A percentile compares a stretch with the other conserved stretches of the same genome.
These are phyloP conservation scores for Desmodesmus armatus DNA, from an alignment of 139 green algal genomes.

Conservation along the genomic window DNA sequence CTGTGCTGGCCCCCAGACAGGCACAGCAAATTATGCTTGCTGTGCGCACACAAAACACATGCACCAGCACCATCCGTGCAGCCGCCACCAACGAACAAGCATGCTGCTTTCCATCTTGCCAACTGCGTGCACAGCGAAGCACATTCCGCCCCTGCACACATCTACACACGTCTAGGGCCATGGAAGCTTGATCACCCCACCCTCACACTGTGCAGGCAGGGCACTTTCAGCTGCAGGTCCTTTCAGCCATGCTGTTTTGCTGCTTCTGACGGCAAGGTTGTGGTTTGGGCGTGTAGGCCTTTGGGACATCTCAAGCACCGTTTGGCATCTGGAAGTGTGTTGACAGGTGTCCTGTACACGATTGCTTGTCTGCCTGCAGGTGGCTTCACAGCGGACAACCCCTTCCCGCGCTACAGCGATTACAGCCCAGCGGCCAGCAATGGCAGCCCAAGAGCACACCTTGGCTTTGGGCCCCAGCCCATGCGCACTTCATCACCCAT, in stretches of 20 bases:
- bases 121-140: not conserved
- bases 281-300: no score
- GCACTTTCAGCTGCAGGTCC: not conserved
- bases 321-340: not conserved
- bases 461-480: no score
- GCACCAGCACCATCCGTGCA: not conserved
- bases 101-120: not conserved
- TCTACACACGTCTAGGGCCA: no score
- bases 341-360: not conserved
- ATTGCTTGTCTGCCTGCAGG: not conserved
- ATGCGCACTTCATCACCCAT: no score
- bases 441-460: no score
- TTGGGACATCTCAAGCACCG: no score
- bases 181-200: not conserved
- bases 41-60: not conserved
- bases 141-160: no score
- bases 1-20: not conserved
- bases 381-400: slow-evolving; percentile 36
- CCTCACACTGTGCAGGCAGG: not conserved
- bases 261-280: no score
- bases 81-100: not conserved
- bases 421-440: no score
- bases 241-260: not conserved
- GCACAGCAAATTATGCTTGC: not conserved
- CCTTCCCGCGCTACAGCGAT: slow-evolving; percentile 35